A percentile compares a stretch with the other conserved stretches of the same genome.
Evolutionary conservation across 306 rosid genomes (phyloP).

Genomic region (Cotoneaster glaucophyllus): DNA sequence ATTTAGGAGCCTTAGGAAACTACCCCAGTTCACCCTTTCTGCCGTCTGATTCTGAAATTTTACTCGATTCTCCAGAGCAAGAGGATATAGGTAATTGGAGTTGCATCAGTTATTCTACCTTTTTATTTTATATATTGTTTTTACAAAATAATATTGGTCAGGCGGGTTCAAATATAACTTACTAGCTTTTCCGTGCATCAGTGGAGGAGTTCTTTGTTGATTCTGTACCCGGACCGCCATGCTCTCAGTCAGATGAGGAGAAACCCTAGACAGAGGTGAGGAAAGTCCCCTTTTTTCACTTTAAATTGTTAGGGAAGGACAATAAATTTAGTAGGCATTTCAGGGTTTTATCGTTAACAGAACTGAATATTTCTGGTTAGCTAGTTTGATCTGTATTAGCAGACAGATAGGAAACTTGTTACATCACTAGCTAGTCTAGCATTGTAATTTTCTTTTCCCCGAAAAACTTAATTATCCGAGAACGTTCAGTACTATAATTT

Average conservation of each 20-base stretch:
- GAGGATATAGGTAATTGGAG: slow-evolving; percentile 73
- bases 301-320: slow-evolving; percentile 36
- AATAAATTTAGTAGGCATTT: slow-evolving; percentile 31
- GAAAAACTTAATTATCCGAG: slow-evolving; percentile 12
- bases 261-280: slow-evolving; percentile 47
- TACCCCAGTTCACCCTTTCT: slow-evolving; percentile 93
- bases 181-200: slow-evolving; percentile 32
- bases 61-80: slow-evolving; percentile 89
- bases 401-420: slow-evolving; percentile 23
- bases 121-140: neutral
- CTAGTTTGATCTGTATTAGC: slow-evolving; percentile 34
- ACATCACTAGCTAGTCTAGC: slow-evolving; percentile 6
- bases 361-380: slow-evolving; percentile 22
- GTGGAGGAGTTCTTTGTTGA: slow-evolving; percentile 97
- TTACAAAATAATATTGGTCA: slow-evolving; percentile 1
- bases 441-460: slow-evolving; percentile 28
- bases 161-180: neutral
- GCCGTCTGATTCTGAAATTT: slow-evolving; percentile 86
- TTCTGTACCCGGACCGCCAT: slow-evolving; percentile 69
- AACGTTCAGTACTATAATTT: slow-evolving; percentile 21
- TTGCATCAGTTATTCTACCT: neutral
- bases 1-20: slow-evolving; percentile 90
- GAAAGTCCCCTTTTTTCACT: slow-evolving; percentile 25
- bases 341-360: slow-evolving; percentile 29
- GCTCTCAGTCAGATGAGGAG: slow-evolving; percentile 88